Evolutionary conservation across 2,329 filamentous ascomycete genomes (phyloP), one percentile per base, ranked within the genome.

Genomic region (Bipolaris oryzae): DNA sequence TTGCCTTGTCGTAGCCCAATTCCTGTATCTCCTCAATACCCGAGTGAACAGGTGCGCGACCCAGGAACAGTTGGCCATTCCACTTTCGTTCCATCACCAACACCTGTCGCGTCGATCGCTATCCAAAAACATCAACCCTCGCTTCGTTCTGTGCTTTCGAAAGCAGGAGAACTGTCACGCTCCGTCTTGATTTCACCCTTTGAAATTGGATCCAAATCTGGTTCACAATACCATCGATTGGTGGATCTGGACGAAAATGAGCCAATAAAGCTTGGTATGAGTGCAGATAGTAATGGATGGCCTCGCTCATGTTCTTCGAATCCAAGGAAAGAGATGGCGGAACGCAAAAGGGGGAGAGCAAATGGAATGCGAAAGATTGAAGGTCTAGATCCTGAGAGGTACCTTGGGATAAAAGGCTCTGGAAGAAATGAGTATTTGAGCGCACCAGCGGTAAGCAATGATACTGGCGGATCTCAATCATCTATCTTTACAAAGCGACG

Each of bases 121-220:
- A 3, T 35, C 44, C 18, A 25, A n/a, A 49, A 41, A 37, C 15
- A 16, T n/a, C 34, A 42, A 28, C 37, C 33, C 7, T 41, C 52
- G 1, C 13, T 53, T 3, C 45, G 53, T n/a, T 41, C 45, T 10
- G 46, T 52, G 1, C 18, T 48, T 25, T 54, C 37, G 16, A 52
- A 48, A 9, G 48, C 46, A 2, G 55, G 56, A 39, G 63, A 50
- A 44, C 48, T 63, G 3, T 37, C 56, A 5, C 61, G 66, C 11
- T 57, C 52, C 20, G 25, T 67, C 6, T 56, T 69, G n/a, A 51
- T 59, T 7, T 54, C 55, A 16, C 60, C 65, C 2, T 54, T 53
- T 2, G 50, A 62, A 16, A 42, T 53, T 15, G 53, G 51, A 7
- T 42, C 51, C 2, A 64, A 64, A 21, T 61, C 59, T 7, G 46